phyloP scores from a whole-genome alignment of 1,284 basidiomycete species.

The Ganoderma leucocontextum region DNA sequence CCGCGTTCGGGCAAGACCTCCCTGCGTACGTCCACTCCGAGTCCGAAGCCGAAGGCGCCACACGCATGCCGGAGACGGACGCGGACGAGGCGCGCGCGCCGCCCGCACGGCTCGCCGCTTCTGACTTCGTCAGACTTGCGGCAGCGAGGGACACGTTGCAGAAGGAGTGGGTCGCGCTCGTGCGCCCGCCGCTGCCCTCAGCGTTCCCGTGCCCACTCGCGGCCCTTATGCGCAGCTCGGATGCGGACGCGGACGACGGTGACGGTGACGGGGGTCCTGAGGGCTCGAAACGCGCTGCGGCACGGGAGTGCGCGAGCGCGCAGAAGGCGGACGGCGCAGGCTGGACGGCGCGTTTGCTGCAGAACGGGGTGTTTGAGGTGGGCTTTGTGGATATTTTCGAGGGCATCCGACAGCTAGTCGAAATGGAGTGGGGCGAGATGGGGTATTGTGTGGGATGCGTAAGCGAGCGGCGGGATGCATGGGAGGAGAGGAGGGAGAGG shows the following conservation, averaged over 20 bases:
- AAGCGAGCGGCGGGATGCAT: conserved; percentile 33
- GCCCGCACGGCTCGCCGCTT: conserved; percentile 22
- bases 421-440: conserved; percentile 41
- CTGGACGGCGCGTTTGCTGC: conserved; percentile 38
- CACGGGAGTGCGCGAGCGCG: conserved; percentile 25
- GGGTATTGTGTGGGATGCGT: conserved; percentile 46
- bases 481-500: conserved; percentile 36
- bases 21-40: conserved; percentile 23
- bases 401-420: conserved; percentile 41
- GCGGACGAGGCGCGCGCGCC: conserved; percentile 19
- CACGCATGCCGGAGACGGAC: conserved; percentile 24
- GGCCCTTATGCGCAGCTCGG: neutral
- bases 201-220: conserved; percentile 35
- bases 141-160: conserved; percentile 35
- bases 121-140: conserved; percentile 37
- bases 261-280: neutral
- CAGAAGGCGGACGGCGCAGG: conserved; percentile 10
- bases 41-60: conserved; percentile 2
- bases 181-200: conserved; percentile 31
- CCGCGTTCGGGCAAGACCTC: conserved; percentile 38
- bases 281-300: conserved; percentile 2
- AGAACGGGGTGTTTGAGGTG: conserved; percentile 37
- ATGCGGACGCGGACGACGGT: conserved; percentile 6
- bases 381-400: conserved; percentile 44
- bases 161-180: conserved; percentile 35